Conservation (phyloP, 1,284 basidiomycete genomes). For the Trichosporon asahii region DNA sequence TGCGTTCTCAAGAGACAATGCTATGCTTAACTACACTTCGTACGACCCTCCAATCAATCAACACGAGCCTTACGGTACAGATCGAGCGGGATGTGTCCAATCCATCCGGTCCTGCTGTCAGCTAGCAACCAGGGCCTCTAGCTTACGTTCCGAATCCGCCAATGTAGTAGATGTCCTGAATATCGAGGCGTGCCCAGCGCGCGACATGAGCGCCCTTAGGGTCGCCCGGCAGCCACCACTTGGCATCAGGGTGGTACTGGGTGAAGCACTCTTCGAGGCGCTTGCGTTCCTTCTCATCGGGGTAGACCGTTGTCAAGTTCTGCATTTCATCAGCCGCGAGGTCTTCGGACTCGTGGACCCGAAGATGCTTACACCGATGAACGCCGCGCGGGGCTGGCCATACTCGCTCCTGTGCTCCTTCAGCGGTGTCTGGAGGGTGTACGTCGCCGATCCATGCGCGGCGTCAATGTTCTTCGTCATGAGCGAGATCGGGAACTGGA, state of each 20-base stretch:
- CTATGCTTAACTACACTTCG: neutral
- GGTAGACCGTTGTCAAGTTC: conserved; percentile 42
- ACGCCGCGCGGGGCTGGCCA: conserved; percentile 55
- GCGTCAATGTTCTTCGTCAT: conserved; percentile 60
- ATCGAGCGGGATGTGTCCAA: conserved; percentile 59
- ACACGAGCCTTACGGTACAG: conserved; percentile 53
- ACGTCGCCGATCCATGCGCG: conserved; percentile 56
- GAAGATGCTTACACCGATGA: conserved; percentile 56
- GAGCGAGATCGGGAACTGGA: conserved; percentile 63
- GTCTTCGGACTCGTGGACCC: neutral
- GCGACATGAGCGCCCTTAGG: conserved; percentile 37
- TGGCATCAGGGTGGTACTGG: conserved; percentile 46
- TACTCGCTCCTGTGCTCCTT: conserved; percentile 50
- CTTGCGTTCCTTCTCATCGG: conserved; percentile 27
- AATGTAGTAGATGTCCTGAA: conserved; percentile 59
- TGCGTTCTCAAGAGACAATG: neutral
- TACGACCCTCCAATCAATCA: neutral
- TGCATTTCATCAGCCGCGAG: conserved; percentile 12
- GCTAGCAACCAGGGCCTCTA: neutral
- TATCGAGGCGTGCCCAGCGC: conserved; percentile 42
- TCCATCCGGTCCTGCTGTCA: conserved; percentile 54
- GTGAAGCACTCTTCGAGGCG: conserved; percentile 38
- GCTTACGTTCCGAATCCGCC: conserved; percentile 64
- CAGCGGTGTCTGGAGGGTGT: conserved; percentile 56
- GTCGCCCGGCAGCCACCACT: conserved; percentile 43